Evolutionary conservation across 208 protist species (phyloP), one percentile per base, ranked within the genome.

Genomic region (Leptomonas pyrrhocoris): DNA sequence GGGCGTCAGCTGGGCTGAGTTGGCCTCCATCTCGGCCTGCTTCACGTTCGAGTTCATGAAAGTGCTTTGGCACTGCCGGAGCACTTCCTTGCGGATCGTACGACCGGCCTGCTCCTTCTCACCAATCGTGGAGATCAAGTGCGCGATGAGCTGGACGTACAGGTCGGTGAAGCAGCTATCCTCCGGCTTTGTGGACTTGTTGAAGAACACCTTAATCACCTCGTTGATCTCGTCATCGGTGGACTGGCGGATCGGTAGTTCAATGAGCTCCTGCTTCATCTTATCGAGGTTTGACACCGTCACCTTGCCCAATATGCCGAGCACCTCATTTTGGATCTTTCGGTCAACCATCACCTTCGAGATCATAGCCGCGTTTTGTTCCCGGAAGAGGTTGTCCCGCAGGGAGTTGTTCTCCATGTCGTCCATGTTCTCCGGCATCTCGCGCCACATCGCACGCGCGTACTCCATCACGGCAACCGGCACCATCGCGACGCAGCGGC

Each of bases 181-280:
- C 72, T 92, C 86, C 42, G 86, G 88, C 45, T 82, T 83, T 19
- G 86, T 94, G 1, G 86, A 89, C 82, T 96, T 94, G 72, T 89
- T 80, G 68, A 94, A 96, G 73, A 96, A 89, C 5, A 90, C 83
- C 36, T 89, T 75, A 68, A 96, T 89, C 15, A 96, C 91, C 43
- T 93, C 74, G 42, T 84, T 57, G 54, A 96, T 96, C 61, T 96
- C 91, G 51, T 89, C 83, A 60, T 90, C 66, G 8, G 83, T 88
- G 23, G 91, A 96, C 68, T 96, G 91, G 23, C 91, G 91, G 51
- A 96, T 90, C 15, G 91, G 91, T 30, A 96, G 65, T 25, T 80
- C 83, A 1, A 68, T 88, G 31, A 96, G 68, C 67, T 93, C 85
- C 56, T 77, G 57, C 76, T 92, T 87, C 87, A 96, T 92, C 40